Conservation (phyloP, 1,139 yeast genomes). For the Geotrichum klebahnii region DNA sequence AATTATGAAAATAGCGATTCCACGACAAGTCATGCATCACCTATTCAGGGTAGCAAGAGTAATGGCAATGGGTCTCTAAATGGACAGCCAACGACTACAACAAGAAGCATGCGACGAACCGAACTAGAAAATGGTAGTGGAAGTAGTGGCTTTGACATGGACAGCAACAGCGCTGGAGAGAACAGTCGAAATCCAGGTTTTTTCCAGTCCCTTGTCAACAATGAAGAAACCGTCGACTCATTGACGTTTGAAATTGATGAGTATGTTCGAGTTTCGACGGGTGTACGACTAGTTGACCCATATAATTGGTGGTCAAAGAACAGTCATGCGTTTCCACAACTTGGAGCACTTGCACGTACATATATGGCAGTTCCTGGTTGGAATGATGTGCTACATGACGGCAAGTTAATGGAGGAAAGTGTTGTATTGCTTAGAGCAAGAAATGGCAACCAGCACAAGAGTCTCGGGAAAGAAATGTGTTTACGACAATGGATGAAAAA, state of each 20-base stretch:
- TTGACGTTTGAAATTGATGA: slow-evolving; percentile 19
- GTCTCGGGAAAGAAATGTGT: slow-evolving; percentile 23
- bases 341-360: slow-evolving; percentile 18
- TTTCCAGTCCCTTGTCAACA: slow-evolving; percentile 21
- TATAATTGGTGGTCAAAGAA: slow-evolving; percentile 23
- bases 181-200: slow-evolving; percentile 18
- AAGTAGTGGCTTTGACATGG: neutral
- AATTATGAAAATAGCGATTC: neutral
- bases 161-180: neutral
- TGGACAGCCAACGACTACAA: slow-evolving; percentile 4
- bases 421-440: slow-evolving; percentile 20
- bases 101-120: slow-evolving; percentile 10
- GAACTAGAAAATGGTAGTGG: slow-evolving; percentile 3
- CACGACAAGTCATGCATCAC: neutral
- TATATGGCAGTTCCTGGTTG: slow-evolving; percentile 23
- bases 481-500: slow-evolving; percentile 21
- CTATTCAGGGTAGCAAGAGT: neutral
- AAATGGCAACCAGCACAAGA: slow-evolving; percentile 18
- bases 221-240: slow-evolving; percentile 19
- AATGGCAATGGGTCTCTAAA: slow-evolving; percentile 2
- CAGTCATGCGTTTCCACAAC: slow-evolving; percentile 19
- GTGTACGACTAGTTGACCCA: slow-evolving; percentile 22
- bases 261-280: slow-evolving; percentile 19
- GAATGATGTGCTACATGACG: slow-evolving; percentile 23
- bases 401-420: slow-evolving; percentile 22